Evolutionary conservation across 495 filamentous ascomycete species (phyloP).

Genomic region (Aspergillus taichungensis): DNA sequence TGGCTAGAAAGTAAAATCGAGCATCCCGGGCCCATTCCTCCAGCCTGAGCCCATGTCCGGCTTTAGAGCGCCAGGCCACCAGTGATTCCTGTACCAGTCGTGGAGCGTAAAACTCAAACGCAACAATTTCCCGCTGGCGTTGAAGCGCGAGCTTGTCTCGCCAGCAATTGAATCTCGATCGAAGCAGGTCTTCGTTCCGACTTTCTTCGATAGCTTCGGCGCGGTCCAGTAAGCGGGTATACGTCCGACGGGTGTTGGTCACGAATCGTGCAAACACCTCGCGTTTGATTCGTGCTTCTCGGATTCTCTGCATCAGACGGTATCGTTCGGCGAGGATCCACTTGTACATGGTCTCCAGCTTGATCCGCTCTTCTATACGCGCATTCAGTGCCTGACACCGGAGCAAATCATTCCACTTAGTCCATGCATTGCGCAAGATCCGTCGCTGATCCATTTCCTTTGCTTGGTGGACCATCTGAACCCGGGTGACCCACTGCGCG

Average conservation of each 20-base stretch:
- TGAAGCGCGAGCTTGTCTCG: conserved; percentile 31
- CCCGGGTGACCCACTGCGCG: conserved; percentile 41
- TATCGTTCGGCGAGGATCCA: conserved; percentile 53
- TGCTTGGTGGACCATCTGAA: conserved; percentile 45
- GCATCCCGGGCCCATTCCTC: conserved; percentile 47
- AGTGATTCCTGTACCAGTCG: conserved; percentile 42
- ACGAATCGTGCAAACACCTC: conserved; percentile 36
- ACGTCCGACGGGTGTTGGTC: conserved; percentile 29
- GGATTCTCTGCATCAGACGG: conserved; percentile 43
- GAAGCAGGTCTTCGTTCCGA: conserved; percentile 24
- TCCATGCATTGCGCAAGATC: conserved; percentile 50
- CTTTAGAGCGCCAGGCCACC: conserved; percentile 36
- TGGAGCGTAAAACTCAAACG: conserved; percentile 45
- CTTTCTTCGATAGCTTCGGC: conserved; percentile 29
- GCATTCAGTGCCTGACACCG: conserved; percentile 45
- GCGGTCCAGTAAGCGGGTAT: conserved; percentile 26
- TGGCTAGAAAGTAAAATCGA: conserved; percentile 50
- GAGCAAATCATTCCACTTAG: conserved; percentile 57
- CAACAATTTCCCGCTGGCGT: conserved; percentile 39
- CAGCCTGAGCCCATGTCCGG: conserved; percentile 38
- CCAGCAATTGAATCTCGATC: conserved; percentile 36
- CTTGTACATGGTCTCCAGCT: conserved; percentile 52
- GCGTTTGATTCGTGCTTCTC: conserved; percentile 40
- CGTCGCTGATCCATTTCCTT: conserved; percentile 42
- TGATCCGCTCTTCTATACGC: conserved; percentile 49